phyloP scores from a whole-genome alignment of 805 yeast genomes.

The Candida boidinii region DNA sequence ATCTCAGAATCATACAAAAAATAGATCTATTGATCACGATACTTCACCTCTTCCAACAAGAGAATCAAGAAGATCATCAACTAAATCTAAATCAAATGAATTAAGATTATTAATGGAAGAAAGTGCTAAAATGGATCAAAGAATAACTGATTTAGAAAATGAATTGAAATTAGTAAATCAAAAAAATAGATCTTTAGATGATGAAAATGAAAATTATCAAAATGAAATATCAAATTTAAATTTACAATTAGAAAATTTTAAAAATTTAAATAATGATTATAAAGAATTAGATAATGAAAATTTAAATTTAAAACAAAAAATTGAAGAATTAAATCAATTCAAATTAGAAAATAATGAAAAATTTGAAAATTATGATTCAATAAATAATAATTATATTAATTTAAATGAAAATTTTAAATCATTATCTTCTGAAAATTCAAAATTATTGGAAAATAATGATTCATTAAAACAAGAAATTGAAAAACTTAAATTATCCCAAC shows the following conservation, averaged over 20 bases:
- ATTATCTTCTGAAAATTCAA: not conserved
- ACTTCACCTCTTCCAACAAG: no score
- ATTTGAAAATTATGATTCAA: not conserved
- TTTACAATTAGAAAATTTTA: constrained; percentile 4
- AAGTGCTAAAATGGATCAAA: constrained; percentile 40
- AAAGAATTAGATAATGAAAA: constrained; percentile 4
- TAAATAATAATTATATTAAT: not conserved
- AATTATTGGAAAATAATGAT: constrained; percentile 4
- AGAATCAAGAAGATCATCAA: not conserved
- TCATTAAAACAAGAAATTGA: constrained; percentile 3
- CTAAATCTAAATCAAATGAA: constrained; percentile 34
- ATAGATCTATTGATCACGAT: no score
- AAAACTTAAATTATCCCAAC: no score
- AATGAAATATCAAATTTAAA: constrained; percentile 8
- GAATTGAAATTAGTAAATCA: constrained; percentile 9
- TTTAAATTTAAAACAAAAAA: not conserved
- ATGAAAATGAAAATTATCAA: not conserved
- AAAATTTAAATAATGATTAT: constrained; percentile 7
- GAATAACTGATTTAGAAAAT: constrained; percentile 29
- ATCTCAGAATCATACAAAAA: no score
- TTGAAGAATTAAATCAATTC: not conserved
- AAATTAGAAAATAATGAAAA: constrained; percentile 1
- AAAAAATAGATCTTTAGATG: constrained; percentile 5
- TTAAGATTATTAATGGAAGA: constrained; percentile 35
- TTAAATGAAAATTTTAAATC: not conserved